Evolutionary conservation across 495 filamentous ascomycete genomes (phyloP), one percentile per base, ranked within the genome.

Genomic region (Neurospora sp.): DNA sequence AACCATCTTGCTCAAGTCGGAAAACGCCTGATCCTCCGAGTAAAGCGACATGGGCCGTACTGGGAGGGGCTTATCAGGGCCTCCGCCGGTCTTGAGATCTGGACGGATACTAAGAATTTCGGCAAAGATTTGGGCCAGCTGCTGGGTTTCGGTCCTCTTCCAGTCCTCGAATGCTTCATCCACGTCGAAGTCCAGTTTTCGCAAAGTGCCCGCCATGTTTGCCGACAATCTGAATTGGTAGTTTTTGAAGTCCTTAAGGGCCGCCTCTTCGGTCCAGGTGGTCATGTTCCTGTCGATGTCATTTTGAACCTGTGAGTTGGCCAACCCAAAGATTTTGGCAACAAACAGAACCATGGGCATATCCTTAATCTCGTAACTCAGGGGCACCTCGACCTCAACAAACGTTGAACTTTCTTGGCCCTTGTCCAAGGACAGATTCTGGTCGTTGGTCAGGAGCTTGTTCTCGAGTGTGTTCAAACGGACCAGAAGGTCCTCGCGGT

Each of bases 311-410:
- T 93, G 90, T 4, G 88, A 86, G 59, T 90, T 88, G 48, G 89
- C 88, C 71, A 94, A 86, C 54, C 90, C 91, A 80, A 98, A 99
- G 71, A 97, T 92, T 72, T 86, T 90, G 59, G 90, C 89, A 35
- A 98, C 95, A 69, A 90, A 86, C 79, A 94, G 91, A 38, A 97
- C 96, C 81, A 98, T 87, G 27, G 90, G 90, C 96, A 99, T 99
- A 78, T 99, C 96, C 83, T 94, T 97, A 70, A 98, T 90, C 80
- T 97, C 91, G 78, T 97, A 94, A 80, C 90, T 96, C 69, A 96
- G 80, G 2, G 94, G 93, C 11, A 92, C 89, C 39, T 91, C 85
- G 9, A 93, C 92, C 79, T 97, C 94, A 39, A 93, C 88, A 18
- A 88, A 88, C 39, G 88, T 87, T 44, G 89, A 87, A 20, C 86